These are phyloP conservation scores for Pseudomicrostroma phylloplanum DNA, from an alignment of 1,284 basidiomycete genomes.

Conservation along the genomic window DNA sequence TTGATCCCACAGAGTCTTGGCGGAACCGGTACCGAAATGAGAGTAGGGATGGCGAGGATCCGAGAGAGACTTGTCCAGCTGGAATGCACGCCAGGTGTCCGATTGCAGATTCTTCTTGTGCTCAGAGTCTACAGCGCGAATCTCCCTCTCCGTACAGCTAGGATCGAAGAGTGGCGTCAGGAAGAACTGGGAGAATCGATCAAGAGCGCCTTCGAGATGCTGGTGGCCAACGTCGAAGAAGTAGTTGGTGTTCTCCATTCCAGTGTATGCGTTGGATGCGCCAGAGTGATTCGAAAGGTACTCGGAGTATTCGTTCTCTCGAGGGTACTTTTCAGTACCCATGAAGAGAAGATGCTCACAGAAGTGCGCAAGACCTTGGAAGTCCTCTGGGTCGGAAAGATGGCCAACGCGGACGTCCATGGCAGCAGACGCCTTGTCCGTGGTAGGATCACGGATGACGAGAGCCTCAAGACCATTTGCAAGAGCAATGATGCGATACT, in stretches of 20 bases:
- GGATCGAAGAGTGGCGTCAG: constrained; percentile 82
- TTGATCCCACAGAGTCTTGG: constrained; percentile 68
- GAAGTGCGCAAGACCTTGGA: constrained; percentile 73
- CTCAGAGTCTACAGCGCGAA: constrained; percentile 95
- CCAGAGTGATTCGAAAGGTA: constrained; percentile 88
- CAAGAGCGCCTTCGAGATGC: constrained; percentile 75
- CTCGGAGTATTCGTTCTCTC: constrained; percentile 54
- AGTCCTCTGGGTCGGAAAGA: constrained; percentile 68
- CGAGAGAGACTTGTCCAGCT: constrained; percentile 84
- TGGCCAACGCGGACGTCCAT: constrained; percentile 94
- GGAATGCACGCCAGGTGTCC: constrained; percentile 95
- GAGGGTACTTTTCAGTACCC: constrained; percentile 56
- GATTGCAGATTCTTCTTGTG: constrained; percentile 95
- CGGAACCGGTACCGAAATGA: constrained; percentile 91
- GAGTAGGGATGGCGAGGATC: constrained; percentile 72
- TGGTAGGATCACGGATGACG: constrained; percentile 75
- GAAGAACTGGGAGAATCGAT: constrained; percentile 91
- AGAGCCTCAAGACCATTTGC: constrained; percentile 81
- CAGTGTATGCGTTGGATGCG: constrained; percentile 86
- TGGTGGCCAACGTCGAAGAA: constrained; percentile 81
- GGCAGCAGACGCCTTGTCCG: constrained; percentile 91
- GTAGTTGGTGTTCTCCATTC: constrained; percentile 88
- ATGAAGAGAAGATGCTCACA: constrained; percentile 96
- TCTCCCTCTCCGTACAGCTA: constrained; percentile 85
- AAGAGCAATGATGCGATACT: constrained; percentile 65